Evolutionary conservation across 768 basidiomycete species (phyloP), one percentile per base, ranked within the genome.

Genomic region (Lactarius hengduanensis): DNA sequence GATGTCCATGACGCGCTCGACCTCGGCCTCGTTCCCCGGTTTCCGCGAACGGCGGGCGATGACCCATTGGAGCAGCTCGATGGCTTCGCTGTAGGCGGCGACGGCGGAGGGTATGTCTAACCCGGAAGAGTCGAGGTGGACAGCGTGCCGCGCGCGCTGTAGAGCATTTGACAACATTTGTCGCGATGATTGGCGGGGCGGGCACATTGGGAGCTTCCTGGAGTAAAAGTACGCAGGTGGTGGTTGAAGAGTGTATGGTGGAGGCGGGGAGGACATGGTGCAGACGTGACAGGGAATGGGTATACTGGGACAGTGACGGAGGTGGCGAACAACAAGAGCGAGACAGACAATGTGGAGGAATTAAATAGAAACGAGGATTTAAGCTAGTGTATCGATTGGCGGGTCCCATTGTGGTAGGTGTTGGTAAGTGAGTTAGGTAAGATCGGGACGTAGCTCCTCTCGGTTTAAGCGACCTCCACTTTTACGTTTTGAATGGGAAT

Each of bases 51-150:
- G 66, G 8, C 57, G 62, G 7, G 50, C 41, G 28, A 76, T 71
- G 36, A 73, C 76, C 47, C 45, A 81, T 72, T 85, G 84, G 80
- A 80, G 80, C 2, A 78, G 68, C 45, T 75, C 77, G 16, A 77
- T 73, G 18, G 59, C 59, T 38, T 63, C 69, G 26, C 56, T 50
- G 34, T 67, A 67, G 2, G 57, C 58, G 1, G 40, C 53, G 26
- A 67, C 36, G 6, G 62, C 34, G 40, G 40, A 57, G 41, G 62
- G 57, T 22, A 47, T 0, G 41, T 67, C 57, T 28, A 53, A 36
- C 11, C n/a, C 22, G 4, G 61, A 3, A 18, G 26, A 15, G 34
- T 67, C 66, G 41, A 63, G 58, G 1, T 59, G 20, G 50, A 67
- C 66, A 1, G 66, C 66, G 18, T 36, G 66, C n/a, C 43, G 66